phyloP scores from a whole-genome alignment of 1,284 basidiomycete genomes.

The Ganoderma lingzhi region DNA sequence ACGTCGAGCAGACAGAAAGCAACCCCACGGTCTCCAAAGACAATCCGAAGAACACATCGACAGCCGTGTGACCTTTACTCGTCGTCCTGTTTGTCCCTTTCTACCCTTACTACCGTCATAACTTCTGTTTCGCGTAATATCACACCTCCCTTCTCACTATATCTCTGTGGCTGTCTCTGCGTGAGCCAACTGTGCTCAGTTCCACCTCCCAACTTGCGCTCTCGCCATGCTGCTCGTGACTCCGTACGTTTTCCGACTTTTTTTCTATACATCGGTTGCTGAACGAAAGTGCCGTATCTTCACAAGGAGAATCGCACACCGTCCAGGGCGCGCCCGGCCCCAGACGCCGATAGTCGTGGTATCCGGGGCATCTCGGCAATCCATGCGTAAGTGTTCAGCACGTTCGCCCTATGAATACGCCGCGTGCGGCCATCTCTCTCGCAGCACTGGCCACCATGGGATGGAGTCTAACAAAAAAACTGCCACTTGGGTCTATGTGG shows the following conservation, averaged over 20 bases:
- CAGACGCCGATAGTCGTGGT: neutral
- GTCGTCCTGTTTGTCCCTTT: neutral
- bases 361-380: neutral
- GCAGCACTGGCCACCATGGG: neutral
- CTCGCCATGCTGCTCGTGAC: neutral
- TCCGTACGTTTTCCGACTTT: slow-evolving; percentile 2
- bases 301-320: neutral
- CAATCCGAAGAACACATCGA: slow-evolving; percentile 30
- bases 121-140: neutral
- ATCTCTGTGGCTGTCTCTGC: neutral
- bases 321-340: neutral
- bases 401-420: neutral
- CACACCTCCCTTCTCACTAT: neutral
- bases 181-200: neutral
- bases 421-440: neutral
- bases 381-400: neutral
- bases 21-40: slow-evolving; percentile 23
- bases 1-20: slow-evolving; percentile 42
- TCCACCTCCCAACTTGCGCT: neutral
- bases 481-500: slow-evolving; percentile 1
- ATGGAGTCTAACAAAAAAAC: slow-evolving; percentile 6
- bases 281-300: neutral
- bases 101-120: neutral
- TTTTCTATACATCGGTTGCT: neutral
- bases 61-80: slow-evolving; percentile 4